phyloP scores from a whole-genome alignment of 345 rosid genomes.

The Acer saccharum region DNA sequence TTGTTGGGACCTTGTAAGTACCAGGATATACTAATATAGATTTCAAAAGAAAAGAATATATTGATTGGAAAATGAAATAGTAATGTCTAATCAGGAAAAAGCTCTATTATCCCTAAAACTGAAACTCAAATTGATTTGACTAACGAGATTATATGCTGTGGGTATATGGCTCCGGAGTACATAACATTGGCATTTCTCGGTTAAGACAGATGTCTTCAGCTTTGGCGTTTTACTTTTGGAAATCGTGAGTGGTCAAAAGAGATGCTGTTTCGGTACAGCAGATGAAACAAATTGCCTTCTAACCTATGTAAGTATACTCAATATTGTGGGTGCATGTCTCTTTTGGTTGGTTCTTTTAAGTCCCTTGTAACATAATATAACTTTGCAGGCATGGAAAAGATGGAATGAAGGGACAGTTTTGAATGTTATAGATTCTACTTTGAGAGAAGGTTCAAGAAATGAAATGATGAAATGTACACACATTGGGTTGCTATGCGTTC shows the following conservation, averaged over 20 bases:
- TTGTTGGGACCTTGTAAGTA: slow-evolving; percentile 33
- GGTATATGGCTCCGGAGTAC: not conserved
- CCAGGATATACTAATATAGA: too few relatives aligned
- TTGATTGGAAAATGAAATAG: not conserved
- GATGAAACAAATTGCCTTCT: slow-evolving; percentile 17
- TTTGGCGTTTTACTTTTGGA: not conserved
- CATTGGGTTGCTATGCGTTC: slow-evolving; percentile 56
- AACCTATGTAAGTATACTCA: slow-evolving; percentile 14
- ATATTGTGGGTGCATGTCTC: not conserved
- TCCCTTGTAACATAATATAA: too few relatives aligned
- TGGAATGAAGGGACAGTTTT: slow-evolving; percentile 46
- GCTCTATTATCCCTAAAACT: not conserved
- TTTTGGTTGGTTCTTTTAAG: too few relatives aligned
- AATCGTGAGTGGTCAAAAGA: not conserved
- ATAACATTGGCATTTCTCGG: not conserved
- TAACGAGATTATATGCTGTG: not conserved
- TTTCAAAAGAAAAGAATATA: too few relatives aligned
- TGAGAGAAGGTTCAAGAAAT: slow-evolving; percentile 27
- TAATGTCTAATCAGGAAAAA: not conserved
- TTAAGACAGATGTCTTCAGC: not conserved
- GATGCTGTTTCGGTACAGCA: not conserved
- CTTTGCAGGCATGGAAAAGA: slow-evolving; percentile 55
- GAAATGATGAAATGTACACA: slow-evolving; percentile 57
- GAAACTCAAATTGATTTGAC: not conserved
- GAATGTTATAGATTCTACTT: slow-evolving; percentile 37